Conservation (phyloP, 495 filamentous ascomycete species). For the Tuber brumale region DNA sequence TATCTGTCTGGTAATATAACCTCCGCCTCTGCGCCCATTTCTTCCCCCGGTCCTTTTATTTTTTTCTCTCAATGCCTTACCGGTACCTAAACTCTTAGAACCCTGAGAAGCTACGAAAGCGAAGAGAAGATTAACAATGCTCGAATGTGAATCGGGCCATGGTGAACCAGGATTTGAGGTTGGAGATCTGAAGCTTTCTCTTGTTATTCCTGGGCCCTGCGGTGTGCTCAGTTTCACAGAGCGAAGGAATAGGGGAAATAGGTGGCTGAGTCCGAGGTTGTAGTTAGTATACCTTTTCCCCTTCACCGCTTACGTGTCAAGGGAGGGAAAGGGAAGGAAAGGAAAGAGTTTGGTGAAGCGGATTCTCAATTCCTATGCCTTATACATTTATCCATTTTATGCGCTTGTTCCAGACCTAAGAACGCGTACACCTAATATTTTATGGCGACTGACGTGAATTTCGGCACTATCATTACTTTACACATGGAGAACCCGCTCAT, state of each 20-base stretch:
- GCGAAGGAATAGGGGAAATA: background rate
- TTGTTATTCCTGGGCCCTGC: background rate
- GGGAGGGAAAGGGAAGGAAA: background rate
- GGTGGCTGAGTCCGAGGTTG: background rate
- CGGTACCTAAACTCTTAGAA: background rate
- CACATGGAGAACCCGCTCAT: background rate
- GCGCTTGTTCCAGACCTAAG: background rate
- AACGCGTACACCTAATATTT: background rate
- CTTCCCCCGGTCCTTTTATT: background rate
- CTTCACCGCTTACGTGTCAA: background rate
- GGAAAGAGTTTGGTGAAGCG: background rate
- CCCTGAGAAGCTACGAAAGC: background rate
- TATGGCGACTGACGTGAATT: background rate
- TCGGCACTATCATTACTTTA: background rate
- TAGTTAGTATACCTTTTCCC: background rate
- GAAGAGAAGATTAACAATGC: background rate
- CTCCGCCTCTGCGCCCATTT: background rate
- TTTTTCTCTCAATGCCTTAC: background rate
- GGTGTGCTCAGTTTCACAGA: background rate
- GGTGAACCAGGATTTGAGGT: background rate
- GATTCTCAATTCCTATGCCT: background rate
- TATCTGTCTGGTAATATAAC: background rate
- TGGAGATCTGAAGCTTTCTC: background rate
- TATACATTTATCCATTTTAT: background rate
- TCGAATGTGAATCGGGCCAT: background rate